Evolutionary conservation across 352 stramenopile species (phyloP).

Genomic region (Phytophthora ohioensis): DNA sequence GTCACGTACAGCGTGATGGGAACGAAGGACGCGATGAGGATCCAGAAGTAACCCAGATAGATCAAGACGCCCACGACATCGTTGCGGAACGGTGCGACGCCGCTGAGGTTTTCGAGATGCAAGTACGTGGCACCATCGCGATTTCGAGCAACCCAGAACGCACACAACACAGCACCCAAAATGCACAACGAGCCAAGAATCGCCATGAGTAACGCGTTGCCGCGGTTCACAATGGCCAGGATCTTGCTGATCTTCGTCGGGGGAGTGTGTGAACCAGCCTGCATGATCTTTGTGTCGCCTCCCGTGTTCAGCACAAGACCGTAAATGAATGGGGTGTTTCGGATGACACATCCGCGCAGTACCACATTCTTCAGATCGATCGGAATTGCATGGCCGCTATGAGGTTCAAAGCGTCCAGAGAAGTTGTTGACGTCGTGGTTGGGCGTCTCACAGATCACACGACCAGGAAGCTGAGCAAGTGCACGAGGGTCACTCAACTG

Average conservation of each 20-base stretch:
- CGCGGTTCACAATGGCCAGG: conserved; percentile 82
- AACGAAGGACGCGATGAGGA: conserved; percentile 89
- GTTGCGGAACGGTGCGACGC: conserved; percentile 72
- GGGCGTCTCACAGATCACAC: conserved; percentile 79
- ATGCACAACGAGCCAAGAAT: conserved; percentile 79
- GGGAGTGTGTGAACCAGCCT: conserved; percentile 75
- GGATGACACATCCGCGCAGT: conserved; percentile 84
- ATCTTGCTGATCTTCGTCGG: conserved; percentile 85
- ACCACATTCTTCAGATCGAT: conserved; percentile 89
- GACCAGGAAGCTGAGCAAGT: conserved; percentile 70
- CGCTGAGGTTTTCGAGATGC: conserved; percentile 68
- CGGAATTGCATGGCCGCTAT: conserved; percentile 80
- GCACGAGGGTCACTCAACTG: conserved; percentile 77
- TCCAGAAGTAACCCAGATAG: conserved; percentile 90
- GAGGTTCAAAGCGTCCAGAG: conserved; percentile 75
- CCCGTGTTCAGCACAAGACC: conserved; percentile 87
- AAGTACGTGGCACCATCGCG: conserved; percentile 74
- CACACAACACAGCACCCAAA: conserved; percentile 72
- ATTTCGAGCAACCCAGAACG: conserved; percentile 71
- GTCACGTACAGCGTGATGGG: conserved; percentile 91
- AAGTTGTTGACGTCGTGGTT: conserved; percentile 93
- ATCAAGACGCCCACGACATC: conserved; percentile 77
- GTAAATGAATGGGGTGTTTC: conserved; percentile 84
- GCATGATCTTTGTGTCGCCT: conserved; percentile 90
- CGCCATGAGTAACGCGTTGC: conserved; percentile 79